These are phyloP conservation scores for Peronospora farinosa DNA, from an alignment of 352 stramenopile species.

Conservation along the genomic window DNA sequence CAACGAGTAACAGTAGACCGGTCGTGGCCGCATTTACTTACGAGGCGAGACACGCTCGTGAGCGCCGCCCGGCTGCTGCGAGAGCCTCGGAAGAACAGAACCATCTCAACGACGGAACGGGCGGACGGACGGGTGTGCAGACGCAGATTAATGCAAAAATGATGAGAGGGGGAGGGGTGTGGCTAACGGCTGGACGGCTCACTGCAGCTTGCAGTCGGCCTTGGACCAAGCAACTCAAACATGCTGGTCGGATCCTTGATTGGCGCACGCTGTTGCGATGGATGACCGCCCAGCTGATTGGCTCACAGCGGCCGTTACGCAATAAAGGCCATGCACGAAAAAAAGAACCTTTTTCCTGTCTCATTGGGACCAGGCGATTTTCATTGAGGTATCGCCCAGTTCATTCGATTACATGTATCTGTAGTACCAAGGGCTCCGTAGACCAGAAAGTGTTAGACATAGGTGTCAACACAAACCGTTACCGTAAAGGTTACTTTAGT, in stretches of 20 bases:
- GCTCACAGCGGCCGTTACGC: slow-evolving; percentile 22
- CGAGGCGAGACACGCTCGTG: slow-evolving; percentile 25
- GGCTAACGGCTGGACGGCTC: slow-evolving; percentile 12
- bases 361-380: too few relatives aligned
- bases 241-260: slow-evolving; percentile 15
- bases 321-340: slow-evolving; percentile 2
- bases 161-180: slow-evolving; percentile 3
- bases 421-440: not conserved
- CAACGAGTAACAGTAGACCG: slow-evolving; percentile 26
- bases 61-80: slow-evolving; percentile 16
- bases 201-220: slow-evolving; percentile 6
- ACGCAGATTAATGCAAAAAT: slow-evolving; percentile 26
- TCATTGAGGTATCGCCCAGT: too few relatives aligned
- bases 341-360: not conserved
- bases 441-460: not conserved
- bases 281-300: slow-evolving; percentile 16
- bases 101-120: slow-evolving; percentile 12
- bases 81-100: slow-evolving; percentile 28
- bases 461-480: not conserved
- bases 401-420: too few relatives aligned
- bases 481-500: too few relatives aligned
- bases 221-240: slow-evolving; percentile 6
- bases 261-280: slow-evolving; percentile 13
- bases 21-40: slow-evolving; percentile 59
- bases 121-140: slow-evolving; percentile 13